Conservation (phyloP, 2,329 filamentous ascomycete species). For the Clarireedia homoeocarpa region DNA sequence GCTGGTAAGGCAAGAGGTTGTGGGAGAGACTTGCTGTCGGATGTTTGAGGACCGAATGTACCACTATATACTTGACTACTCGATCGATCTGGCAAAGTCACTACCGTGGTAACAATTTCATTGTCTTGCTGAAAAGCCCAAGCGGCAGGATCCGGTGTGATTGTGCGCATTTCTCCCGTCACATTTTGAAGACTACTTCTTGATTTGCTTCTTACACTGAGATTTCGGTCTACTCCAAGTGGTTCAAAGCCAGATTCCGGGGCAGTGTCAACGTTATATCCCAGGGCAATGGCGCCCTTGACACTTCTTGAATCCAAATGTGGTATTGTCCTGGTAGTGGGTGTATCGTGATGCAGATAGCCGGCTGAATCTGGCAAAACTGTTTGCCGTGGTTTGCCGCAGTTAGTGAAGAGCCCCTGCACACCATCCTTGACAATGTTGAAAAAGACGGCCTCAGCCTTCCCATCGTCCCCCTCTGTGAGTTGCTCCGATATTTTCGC, state of each 20-base stretch:
- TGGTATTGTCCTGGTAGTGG: neutral
- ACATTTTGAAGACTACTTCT: neutral
- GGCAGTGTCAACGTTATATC: neutral
- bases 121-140: slow-evolving; percentile 4
- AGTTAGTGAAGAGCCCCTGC: slow-evolving; percentile 28
- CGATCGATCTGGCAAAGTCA: slow-evolving; percentile 14
- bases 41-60: slow-evolving; percentile 6
- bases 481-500: slow-evolving; percentile 44
- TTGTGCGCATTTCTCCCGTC: neutral
- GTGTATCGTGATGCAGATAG: neutral
- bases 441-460: slow-evolving; percentile 45
- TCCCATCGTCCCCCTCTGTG: slow-evolving; percentile 40
- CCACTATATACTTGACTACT: neutral
- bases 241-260: no score
- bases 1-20: neutral
- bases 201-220: neutral
- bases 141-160: neutral
- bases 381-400: neutral
- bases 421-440: slow-evolving; percentile 44
- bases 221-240: no score
- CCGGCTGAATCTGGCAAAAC: neutral
- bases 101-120: slow-evolving; percentile 16
- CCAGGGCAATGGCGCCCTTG: neutral
- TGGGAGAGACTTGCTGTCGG: neutral
- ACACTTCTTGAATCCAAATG: neutral